phyloP scores from a whole-genome alignment of 768 basidiomycete species.

The Coprinopsis strossmayeri region DNA sequence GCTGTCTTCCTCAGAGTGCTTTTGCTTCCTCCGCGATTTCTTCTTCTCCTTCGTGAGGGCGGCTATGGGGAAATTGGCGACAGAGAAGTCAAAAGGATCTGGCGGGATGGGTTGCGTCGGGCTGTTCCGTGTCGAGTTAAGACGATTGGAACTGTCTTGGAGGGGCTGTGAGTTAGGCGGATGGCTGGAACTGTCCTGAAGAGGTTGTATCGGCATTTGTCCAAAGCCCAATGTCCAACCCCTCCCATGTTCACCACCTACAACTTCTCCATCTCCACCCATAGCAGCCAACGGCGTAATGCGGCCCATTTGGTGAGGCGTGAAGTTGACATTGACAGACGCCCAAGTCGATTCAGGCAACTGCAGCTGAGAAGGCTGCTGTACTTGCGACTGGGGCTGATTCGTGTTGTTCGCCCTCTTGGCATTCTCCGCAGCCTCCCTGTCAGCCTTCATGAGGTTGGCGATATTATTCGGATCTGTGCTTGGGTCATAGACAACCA shows the following conservation, averaged over 20 bases:
- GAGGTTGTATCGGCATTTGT: neutral
- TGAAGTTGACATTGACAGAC: constrained; percentile 4
- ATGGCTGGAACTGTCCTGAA: neutral
- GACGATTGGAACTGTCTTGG: neutral
- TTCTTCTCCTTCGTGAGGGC: neutral
- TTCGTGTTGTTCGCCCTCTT: no score
- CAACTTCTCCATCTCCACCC: constrained; percentile 6
- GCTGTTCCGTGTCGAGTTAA: no score
- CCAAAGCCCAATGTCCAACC: neutral
- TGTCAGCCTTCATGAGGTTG: no score
- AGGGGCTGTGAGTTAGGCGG: neutral
- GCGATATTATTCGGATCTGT: neutral
- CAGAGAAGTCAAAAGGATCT: neutral
- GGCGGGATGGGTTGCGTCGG: neutral
- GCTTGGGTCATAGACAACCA: neutral
- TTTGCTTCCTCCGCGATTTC: neutral
- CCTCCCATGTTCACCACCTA: constrained; percentile 1
- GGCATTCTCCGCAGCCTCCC: no score
- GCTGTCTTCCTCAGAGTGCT: neutral
- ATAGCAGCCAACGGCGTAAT: constrained; percentile 6
- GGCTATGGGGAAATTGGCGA: neutral
- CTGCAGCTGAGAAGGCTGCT: neutral
- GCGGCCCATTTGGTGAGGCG: neutral
- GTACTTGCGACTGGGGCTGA: neutral
- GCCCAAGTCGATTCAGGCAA: neutral